Conservation (phyloP, 768 basidiomycete species). For the Trametes maxima region DNA sequence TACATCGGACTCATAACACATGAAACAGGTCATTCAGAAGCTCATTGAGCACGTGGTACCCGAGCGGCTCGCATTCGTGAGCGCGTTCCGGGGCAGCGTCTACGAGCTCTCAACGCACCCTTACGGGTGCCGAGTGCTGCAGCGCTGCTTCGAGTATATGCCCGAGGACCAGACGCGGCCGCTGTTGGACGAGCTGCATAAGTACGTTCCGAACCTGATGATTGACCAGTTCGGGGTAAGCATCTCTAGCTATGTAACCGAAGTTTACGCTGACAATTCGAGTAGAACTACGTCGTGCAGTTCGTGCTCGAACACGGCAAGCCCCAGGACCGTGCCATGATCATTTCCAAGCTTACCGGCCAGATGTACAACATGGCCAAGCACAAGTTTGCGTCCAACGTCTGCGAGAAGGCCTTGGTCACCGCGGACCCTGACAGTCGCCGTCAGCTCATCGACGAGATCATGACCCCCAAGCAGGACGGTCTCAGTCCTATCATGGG, state of each 20-base stretch:
- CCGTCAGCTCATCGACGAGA: conserved; percentile 74
- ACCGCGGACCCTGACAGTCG: conserved; percentile 67
- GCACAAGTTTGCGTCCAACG: conserved; percentile 95
- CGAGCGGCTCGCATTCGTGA: conserved; percentile 76
- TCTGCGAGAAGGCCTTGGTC: conserved; percentile 87
- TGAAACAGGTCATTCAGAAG: conserved; percentile 78
- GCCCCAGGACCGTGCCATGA: conserved; percentile 62
- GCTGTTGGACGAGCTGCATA: conserved; percentile 82
- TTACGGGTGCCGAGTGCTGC: conserved; percentile 93
- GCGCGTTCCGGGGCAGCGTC: conserved; percentile 75
- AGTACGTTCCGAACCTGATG: conserved; percentile 71
- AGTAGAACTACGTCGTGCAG: conserved; percentile 92
- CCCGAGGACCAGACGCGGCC: conserved; percentile 65
- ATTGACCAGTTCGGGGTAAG: conserved; percentile 89
- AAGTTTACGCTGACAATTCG: conserved; percentile 20
- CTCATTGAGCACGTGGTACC: conserved; percentile 79
- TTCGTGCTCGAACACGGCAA: conserved; percentile 85
- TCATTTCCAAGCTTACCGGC: conserved; percentile 72
- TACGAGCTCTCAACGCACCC: conserved; percentile 83
- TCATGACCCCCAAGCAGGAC: conserved; percentile 66
- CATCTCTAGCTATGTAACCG: conserved; percentile 8
- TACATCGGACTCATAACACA: conserved; percentile 2
- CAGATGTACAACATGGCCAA: conserved; percentile 79
- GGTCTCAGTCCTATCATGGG: conserved; percentile 67
- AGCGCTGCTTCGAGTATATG: conserved; percentile 88